Conservation (phyloP, 805 yeast species). For the Candida xiaguanensis region DNA sequence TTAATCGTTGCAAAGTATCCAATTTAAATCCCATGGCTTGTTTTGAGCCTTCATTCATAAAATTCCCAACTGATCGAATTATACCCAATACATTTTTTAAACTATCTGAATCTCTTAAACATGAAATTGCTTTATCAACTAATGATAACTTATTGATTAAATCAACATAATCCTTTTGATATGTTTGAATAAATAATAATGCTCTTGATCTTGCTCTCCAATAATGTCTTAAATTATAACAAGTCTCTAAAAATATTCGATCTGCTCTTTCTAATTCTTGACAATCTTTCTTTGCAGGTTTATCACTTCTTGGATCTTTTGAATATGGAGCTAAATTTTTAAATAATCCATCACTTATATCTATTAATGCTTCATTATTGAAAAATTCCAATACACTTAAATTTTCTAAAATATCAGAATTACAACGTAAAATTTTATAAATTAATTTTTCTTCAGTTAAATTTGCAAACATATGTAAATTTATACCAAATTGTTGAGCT, state of each 20-base stretch:
- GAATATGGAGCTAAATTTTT: conserved; percentile 79
- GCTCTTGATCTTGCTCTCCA: conserved; percentile 94
- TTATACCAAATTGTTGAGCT: conserved; percentile 93
- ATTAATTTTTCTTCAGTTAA: conserved; percentile 65
- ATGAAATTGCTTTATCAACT: conserved; percentile 70
- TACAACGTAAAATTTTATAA: conserved; percentile 69
- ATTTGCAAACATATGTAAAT: conserved; percentile 71
- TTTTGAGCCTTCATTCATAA: conserved; percentile 89
- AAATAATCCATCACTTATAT: conserved; percentile 66
- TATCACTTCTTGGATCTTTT: conserved; percentile 43
- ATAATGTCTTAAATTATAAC: conserved; percentile 79
- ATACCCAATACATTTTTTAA: conserved; percentile 74
- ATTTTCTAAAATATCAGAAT: conserved; percentile 63
- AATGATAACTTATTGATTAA: conserved; percentile 61
- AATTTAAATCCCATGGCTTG: conserved; percentile 92
- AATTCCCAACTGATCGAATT: conserved; percentile 89
- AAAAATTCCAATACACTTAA: conserved; percentile 81
- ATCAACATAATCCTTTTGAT: conserved; percentile 75
- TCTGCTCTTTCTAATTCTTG: conserved; percentile 83
- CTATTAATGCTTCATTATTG: conserved; percentile 68
- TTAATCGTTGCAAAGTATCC: conserved; percentile 83
- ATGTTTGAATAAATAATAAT: conserved; percentile 61
- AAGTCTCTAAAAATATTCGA: conserved; percentile 73
- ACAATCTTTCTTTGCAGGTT: conserved; percentile 60
- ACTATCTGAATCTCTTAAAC: conserved; percentile 61